Evolutionary conservation across 1,284 basidiomycete genomes (phyloP), one percentile per base, ranked within the genome.

Genomic region (Moesziomyces globuligerus): DNA sequence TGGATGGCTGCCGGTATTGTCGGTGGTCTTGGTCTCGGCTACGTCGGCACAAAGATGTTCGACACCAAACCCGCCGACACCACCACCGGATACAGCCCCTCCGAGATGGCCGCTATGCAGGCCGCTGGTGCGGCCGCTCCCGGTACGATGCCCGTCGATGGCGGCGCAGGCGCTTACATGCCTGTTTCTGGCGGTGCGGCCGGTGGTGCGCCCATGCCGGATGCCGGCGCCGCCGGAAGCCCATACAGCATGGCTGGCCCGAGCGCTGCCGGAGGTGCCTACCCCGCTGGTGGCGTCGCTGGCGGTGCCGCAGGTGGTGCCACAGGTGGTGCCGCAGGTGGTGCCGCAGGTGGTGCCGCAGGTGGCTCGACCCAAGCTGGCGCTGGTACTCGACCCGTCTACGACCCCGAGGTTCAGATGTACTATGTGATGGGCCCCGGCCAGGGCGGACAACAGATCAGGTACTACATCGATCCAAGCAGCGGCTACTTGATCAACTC

Each of bases 51-150:
- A 25, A 70, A 58, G 26, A 10, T 60, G 17, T 45, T 70, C 18
- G 51, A 50, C 42, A 64, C 60, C 43, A 64, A 62, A 37, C 67
- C 67, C n/a, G 45, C 67, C 26, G 52, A 56, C 26, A 37, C 56
- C 11, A 46, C 37, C 17, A 58, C 55, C 13, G 44, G 28, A 1
- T 64, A 64, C 40, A 48, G 21, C 21, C 48, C 21, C 20, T 11
- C 36, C n/a, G 60, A 70, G 15, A 40, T 56, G 50, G 51, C 51
- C 29, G 60, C 67, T 1, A 7, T 60, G 1, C 50, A 55, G 45
- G 56, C 13, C 13, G 60, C 59, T n/a, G 50, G 55, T 1, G 67
- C 37, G 7, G 67, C 46, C 18, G 36, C 39, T 23, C 46, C 48
- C 9, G 59, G 55, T 15, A 20, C n/a, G 7, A 25, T 20, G 24